These are phyloP conservation scores for Aspergillus ibericus DNA, from an alignment of 2,329 filamentous ascomycete genomes.

Conservation along the genomic window DNA sequence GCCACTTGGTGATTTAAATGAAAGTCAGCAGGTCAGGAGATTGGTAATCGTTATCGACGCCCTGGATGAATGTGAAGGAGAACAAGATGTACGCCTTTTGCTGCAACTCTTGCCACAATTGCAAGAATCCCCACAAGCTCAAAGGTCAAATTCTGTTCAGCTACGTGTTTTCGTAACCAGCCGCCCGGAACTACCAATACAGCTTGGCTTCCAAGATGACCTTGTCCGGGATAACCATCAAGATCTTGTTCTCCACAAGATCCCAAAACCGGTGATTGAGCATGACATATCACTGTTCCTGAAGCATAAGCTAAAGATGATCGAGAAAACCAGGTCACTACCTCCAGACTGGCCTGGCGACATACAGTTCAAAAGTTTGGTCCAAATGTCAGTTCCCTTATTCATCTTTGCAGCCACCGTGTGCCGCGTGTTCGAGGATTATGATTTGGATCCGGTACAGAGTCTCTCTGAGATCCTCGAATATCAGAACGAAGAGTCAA, in stretches of 20 bases:
- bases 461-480: conserved; percentile 3
- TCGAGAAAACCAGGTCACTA: conserved; percentile 10
- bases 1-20: conserved; percentile 16
- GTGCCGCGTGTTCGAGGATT: conserved; percentile 28
- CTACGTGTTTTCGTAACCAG: conserved; percentile 30
- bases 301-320: conserved; percentile 11
- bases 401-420: conserved; percentile 31
- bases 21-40: background rate
- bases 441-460: conserved; percentile 11
- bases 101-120: conserved; percentile 26
- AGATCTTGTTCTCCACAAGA: conserved; percentile 14
- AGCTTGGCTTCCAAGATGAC: conserved; percentile 10
- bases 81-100: conserved; percentile 22
- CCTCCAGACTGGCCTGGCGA: conserved; percentile 10
- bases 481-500: background rate
- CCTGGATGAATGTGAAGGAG: conserved; percentile 29
- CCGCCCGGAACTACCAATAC: conserved; percentile 28
- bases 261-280: conserved; percentile 19
- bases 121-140: conserved; percentile 18
- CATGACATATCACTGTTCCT: conserved; percentile 26
- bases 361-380: background rate
- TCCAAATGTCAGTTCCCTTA: conserved; percentile 27
- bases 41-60: conserved; percentile 27
- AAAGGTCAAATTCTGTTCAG: conserved; percentile 11
- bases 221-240: background rate